Evolutionary conservation across 768 basidiomycete species (phyloP), one percentile per base, ranked within the genome.

Genomic region (Kwoniella mangroviensis): DNA sequence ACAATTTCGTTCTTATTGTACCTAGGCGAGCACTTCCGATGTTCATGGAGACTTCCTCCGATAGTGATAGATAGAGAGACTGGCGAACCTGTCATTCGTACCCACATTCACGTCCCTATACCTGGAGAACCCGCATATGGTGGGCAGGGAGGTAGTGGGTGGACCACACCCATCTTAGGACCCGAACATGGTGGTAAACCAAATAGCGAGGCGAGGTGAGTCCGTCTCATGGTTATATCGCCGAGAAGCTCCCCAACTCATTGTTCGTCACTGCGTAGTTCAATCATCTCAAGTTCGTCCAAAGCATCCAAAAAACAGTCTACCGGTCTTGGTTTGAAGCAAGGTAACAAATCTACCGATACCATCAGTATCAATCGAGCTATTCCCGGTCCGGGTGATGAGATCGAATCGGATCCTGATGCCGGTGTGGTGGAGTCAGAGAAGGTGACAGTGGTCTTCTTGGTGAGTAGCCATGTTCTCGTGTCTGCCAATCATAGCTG

Each of bases 391-490:
- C 77, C 77, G 28, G 83, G 77, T 49, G 81, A 79, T n/a, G 75
- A 81, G 63, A 79, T 83, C 28, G 82, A 78, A 24, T 75, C 76
- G 5, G 84, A 82, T 52, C 81, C 82, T 0, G 83, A 84, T 49
- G 82, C 82, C 5, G 81, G 84, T 54, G 86, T 85, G 19, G 79
- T 75, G 19, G 79, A 84, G 11, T 69, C 72, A n/a, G 81, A 82
- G 63, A 84, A 85, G 60, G 82, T 89, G 17, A 90, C 93, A 42
- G 88, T 95, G 54, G 87, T 89, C 6, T 96, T 88, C 82, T 84
- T 95, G 57, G 84, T 85, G 69, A 71, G 82, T 77, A 3, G 17
- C 43, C 1, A 17, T 22, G 19, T 15, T 24, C 21, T 34, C 4
- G 6, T 34, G 3, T 7, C 34, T 34, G 34, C 34, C 34, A 34